Evolutionary conservation across 352 stramenopile genomes (phyloP), one percentile per base, ranked within the genome.

Genomic region (Nothophytophthora sp.): DNA sequence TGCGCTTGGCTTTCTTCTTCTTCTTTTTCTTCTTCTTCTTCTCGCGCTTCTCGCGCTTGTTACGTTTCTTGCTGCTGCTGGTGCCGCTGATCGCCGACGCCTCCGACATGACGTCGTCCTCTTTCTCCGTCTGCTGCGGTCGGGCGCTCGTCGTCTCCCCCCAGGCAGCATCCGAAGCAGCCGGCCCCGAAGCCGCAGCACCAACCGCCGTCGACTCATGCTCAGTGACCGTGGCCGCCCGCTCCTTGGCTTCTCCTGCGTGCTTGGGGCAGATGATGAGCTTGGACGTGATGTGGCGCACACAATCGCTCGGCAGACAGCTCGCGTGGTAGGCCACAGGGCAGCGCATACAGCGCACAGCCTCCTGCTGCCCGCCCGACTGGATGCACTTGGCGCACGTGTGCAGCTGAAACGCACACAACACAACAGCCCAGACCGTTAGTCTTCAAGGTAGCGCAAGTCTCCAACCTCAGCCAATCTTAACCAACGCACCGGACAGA

Each of bases 321-420:
- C 76, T 83, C 34, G 80, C 80, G 50, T 95, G 84, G 36, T 89
- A 95, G 16, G 84, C 84, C 36, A 89, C 81, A 0, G 84, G 81
- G 41, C 84, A 95, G 5, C 84, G 60, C 63, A 86, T 82, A 38
- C 84, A 95, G n/a, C 77, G 60, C 25, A 95, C 83, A 0, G 81
- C 76, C 42, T 92, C 81, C 50, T 89, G 85, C 63, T 90, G 83
- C 15, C 76, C 79, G 9, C 81, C 81, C 8, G 81, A 92, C 30
- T 89, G 77, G 29, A 83, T 83, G 63, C 81, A 92, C 1, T 70
- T 68, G 10, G 81, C 73, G 30, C 84, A 95, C 39, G 84, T 95
- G 47, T 94, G 84, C 16, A 95, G 63, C 15, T 13, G 9, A 42
- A 23, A 42, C 7, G 27, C 36, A 42, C 36, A 50, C n/a, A 41